A percentile compares a stretch with the other conserved stretches of the same genome.
Evolutionary conservation across 2,329 filamentous ascomycete species (phyloP).

Genomic region (Remersonia thermophila): DNA sequence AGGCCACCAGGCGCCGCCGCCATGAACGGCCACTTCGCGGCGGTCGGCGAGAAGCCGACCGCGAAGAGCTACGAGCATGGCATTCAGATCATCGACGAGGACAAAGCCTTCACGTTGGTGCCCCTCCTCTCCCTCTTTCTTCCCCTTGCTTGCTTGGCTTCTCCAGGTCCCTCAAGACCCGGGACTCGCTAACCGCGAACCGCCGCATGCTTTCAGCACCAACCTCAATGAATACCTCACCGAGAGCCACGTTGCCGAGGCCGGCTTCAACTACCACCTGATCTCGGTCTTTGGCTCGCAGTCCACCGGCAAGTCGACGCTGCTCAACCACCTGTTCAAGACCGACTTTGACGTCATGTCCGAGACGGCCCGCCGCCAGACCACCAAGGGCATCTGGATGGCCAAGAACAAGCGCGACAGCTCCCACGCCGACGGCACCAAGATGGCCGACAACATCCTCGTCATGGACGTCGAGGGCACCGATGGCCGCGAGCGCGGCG

Average conservation of each 20-base stretch:
- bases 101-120: constrained; percentile 90
- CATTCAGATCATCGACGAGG: constrained; percentile 91
- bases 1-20: constrained; percentile 4
- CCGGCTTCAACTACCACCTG: constrained; percentile 98
- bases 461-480: constrained; percentile 99
- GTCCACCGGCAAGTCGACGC: constrained; percentile 94
- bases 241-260: constrained; percentile 65
- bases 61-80: constrained; percentile 74
- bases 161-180: background rate
- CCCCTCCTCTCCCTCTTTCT: constrained; percentile 9
- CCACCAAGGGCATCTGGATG: constrained; percentile 99
- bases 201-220: constrained; percentile 35
- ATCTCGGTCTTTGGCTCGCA: constrained; percentile 98
- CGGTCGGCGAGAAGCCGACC: constrained; percentile 53
- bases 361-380: constrained; percentile 85
- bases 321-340: constrained; percentile 90
- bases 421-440: constrained; percentile 30
- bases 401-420: constrained; percentile 76
- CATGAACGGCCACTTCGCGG: constrained; percentile 75
- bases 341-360: constrained; percentile 98
- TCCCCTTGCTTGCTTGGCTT: constrained; percentile 6
- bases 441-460: constrained; percentile 93
- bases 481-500: constrained; percentile 86
- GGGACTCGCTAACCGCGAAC: constrained; percentile 10
- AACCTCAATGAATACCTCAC: constrained; percentile 73